Evolutionary conservation across 345 rosid genomes (phyloP), one percentile per base, ranked within the genome.

Genomic region (Geranium rotundifolium): DNA sequence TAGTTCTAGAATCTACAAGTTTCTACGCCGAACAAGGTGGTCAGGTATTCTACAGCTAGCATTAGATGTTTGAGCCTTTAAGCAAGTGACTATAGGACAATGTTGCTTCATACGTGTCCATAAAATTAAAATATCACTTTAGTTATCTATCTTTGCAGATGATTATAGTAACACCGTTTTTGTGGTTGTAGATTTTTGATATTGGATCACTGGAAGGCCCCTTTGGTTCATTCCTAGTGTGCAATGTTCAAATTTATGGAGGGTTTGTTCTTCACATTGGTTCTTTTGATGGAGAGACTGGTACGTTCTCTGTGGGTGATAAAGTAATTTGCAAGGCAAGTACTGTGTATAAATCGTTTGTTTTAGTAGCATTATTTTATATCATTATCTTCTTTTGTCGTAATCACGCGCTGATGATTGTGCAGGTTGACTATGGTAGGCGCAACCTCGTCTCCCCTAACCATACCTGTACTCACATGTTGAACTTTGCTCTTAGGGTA

Each of bases 21-120:
- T 93, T 93, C 82, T 93, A 93, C 72, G 96, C 99, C 29, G 97
- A 93, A 80, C 99, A 90, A 85, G 99, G 99, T 77, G 99, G 99
- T 69, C 99, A 93, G 99, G 97, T 93, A 83, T 59, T 34, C 19
- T 60, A 37, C 31, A 14, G 8, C 12, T 46, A 46, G 16, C 16
- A 14, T 7, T 46, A 7, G 15, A 46, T 23, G 27, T 23, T 23
- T 23, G 27, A 23, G 27, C 27, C 27, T 23, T 23, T 23, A 23
- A 23, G 27, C 27, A 23, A 23, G 27, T 23, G 27, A 23, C 27
- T 23, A 2, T 23, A 2, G 27, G 27, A 23, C 27, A 23, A 23
- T 23, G 27, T 23, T 23, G 27, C 27, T 23, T 23, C 27, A n/a
- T n/a, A n/a, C n/a, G n/a, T n/a, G n/a, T n/a, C n/a, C n/a, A n/a